Base-by-base conservation (phyloP, 2,329 filamentous ascomycete species). In the Ophiocordyceps camponoti-floridani region DNA sequence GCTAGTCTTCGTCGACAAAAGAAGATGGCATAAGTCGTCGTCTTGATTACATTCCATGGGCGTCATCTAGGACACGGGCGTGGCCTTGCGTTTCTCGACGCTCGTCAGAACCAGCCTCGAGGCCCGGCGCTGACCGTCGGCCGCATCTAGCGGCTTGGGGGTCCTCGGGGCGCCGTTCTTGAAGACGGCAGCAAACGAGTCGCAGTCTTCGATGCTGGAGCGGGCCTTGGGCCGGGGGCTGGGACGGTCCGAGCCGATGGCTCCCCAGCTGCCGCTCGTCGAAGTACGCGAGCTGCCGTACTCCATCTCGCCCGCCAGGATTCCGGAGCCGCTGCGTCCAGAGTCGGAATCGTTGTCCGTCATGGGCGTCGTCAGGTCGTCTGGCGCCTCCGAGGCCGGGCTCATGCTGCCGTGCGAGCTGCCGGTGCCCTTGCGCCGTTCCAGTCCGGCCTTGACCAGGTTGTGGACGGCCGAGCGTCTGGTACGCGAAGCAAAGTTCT, bases 401-500 rank as follows among this genome's bases (percentile, higher is more conserved):
- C 84, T 93, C 66, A 86, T 85, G 62, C 82, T 88, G 47, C 84
- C 85, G 48, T 71, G 72, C 51, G 73, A 77, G 59, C 79, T 81
- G 50, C 77, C 71, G 50, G 82, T 84, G 47, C 80, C 65, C 73
- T 82, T 70, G 74, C 89, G 85, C 47, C 91, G 84, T 57, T 87
- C 85, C 50, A 91, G 74, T 14, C 89, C 88, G 45, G 89, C 89
- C 51, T 84, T 84, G 49, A 95, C 84, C 43, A 98, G 75, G 58
- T 87, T 95, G 67, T 88, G 80, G 41, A 98, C 79, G 26, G 91
- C 91, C 54, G 84, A 87, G 51, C 89, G 86, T 48, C 91, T 86
- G 56, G 93, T 88, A 49, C 91, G 87, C 46, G 87, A 79, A 11
- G 84, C 83, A 64, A 98, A 98, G 68, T 98, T 98, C 76, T 95